These are phyloP conservation scores for Nasturtium officinale DNA, from an alignment of 345 rosid species.

Conservation along the genomic window DNA sequence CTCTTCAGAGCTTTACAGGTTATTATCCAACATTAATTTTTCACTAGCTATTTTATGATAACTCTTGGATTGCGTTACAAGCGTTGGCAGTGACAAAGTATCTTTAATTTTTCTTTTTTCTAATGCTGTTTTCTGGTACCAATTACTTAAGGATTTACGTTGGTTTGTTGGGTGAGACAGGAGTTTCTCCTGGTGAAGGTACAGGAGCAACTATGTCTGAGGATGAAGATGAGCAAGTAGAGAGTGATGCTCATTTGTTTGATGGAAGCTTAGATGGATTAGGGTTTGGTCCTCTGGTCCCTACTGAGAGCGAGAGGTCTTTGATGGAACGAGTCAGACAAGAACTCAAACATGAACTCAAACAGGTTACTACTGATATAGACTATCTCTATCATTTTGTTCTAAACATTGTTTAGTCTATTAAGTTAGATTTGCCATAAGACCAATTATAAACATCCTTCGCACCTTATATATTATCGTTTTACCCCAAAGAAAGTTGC, in stretches of 20 bases:
- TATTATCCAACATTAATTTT: no score
- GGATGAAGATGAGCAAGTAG: constrained; percentile 96
- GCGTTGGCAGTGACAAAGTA: no score
- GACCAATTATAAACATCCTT: no score
- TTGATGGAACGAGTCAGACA: constrained; percentile 97
- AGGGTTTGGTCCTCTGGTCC: constrained; percentile 93
- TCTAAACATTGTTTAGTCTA: no score
- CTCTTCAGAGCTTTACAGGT: constrained; percentile 91
- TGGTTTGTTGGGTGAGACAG: constrained; percentile 48
- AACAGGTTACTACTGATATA: constrained; percentile 56
- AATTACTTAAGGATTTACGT: no score
- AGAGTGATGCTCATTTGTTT: constrained; percentile 75
- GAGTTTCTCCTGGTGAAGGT: constrained; percentile 98
- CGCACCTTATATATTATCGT: no score
- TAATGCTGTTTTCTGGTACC: background rate
- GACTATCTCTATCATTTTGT: no score
- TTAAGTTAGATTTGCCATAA: no score
- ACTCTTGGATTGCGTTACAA: no score
- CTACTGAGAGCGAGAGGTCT: constrained; percentile 93
- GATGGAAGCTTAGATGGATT: constrained; percentile 67
- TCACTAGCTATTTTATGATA: no score
- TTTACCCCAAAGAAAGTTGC: no score
- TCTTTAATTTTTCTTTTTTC: background rate
- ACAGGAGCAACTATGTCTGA: constrained; percentile 99
- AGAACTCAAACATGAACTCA: constrained; percentile 90